Conservation (phyloP, 2,329 filamentous ascomycete species). For the Didymella pinodella region DNA sequence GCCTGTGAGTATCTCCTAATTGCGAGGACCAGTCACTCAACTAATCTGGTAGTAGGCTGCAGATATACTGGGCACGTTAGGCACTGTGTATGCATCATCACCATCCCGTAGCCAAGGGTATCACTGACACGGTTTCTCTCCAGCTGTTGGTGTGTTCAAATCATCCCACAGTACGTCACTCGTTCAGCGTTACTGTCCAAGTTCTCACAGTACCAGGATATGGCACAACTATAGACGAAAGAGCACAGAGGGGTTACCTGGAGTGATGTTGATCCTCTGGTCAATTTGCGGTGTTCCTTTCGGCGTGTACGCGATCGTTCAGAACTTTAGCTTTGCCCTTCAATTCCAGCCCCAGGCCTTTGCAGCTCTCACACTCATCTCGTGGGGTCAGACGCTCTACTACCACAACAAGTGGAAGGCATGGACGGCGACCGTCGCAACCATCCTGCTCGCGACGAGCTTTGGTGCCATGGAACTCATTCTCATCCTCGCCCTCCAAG, state of each 20-base stretch:
- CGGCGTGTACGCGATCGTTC: conserved; percentile 61
- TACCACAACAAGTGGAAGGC: conserved; percentile 60
- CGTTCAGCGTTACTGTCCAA: background rate
- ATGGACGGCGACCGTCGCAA: conserved; percentile 57
- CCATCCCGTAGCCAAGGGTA: background rate
- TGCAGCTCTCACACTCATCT: conserved; percentile 57
- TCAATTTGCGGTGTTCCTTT: conserved; percentile 64
- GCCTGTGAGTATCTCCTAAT: conserved; percentile 32
- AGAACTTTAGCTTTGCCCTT: conserved; percentile 64
- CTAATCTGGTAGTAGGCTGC: conserved; percentile 47
- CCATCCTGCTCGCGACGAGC: conserved; percentile 50
- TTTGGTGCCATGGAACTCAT: conserved; percentile 65
- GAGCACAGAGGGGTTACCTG: conserved; percentile 67
- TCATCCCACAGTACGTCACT: conserved; percentile 46
- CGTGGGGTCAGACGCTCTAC: conserved; percentile 62
- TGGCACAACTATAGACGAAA: conserved; percentile 70
- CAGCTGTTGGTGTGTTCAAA: conserved; percentile 55
- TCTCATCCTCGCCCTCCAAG: conserved; percentile 65
- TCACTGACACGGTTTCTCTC: conserved; percentile 26
- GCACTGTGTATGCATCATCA: conserved; percentile 42
- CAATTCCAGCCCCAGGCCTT: conserved; percentile 65
- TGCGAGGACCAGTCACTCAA: background rate
- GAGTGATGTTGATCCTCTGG: conserved; percentile 70
- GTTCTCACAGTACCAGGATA: conserved; percentile 51
- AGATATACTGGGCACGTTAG: conserved; percentile 51